Conservation (phyloP, 345 rosid genomes). For the Excoecaria agallocha region DNA sequence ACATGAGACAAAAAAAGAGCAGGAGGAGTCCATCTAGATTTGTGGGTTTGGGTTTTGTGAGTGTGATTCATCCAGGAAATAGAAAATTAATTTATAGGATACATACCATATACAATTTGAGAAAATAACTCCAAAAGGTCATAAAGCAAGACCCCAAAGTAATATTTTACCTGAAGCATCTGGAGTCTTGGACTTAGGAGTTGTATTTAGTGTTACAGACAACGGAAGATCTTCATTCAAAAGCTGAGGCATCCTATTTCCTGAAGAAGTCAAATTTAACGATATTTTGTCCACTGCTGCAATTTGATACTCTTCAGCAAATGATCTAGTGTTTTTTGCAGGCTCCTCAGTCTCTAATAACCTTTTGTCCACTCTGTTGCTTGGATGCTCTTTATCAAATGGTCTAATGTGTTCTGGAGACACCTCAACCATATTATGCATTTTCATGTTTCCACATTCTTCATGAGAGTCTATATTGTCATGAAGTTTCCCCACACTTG, state of each 20-base stretch:
- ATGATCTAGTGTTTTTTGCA: constrained; percentile 28
- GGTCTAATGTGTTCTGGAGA: constrained; percentile 23
- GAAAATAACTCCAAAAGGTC: not conserved
- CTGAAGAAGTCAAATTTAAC: constrained; percentile 22
- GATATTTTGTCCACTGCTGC: constrained; percentile 20
- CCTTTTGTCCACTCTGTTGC: constrained; percentile 25
- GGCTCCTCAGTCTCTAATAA: constrained; percentile 18
- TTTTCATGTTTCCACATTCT: constrained; percentile 10
- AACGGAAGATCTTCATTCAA: constrained; percentile 29
- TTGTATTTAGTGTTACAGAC: constrained; percentile 36
- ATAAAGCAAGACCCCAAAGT: constrained; percentile 1
- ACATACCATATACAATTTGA: not conserved
- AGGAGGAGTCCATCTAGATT: no score
- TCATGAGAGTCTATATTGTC: constrained; percentile 19
- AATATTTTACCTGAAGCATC: constrained; percentile 43
- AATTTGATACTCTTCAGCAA: constrained; percentile 30
- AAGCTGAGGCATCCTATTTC: constrained; percentile 21
- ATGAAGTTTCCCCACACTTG: constrained; percentile 40
- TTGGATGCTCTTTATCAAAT: constrained; percentile 30
- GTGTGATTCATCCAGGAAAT: not conserved
- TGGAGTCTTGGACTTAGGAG: constrained; percentile 39
- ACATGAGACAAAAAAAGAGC: not conserved
- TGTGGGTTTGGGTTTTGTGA: no score
- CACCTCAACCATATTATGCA: constrained; percentile 20
- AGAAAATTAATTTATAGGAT: constrained; percentile 1